A percentile compares a stretch with the other conserved stretches of the same genome.
Conservation (phyloP, 1,139 yeast species). For the Hemisphaericaspora subhashii region DNA sequence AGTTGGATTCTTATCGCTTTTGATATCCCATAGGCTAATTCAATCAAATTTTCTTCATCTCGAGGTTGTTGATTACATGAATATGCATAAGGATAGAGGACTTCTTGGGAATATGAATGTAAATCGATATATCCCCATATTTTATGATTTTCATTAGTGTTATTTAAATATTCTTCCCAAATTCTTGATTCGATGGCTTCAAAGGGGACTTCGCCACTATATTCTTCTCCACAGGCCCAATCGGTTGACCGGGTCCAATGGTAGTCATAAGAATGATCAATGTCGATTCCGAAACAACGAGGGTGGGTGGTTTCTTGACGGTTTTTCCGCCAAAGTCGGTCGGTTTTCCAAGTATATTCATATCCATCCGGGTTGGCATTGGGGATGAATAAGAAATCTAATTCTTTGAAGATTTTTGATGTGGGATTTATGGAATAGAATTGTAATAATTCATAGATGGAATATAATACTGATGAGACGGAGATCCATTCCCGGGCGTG, state of each 20-base stretch:
- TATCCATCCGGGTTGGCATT: conserved; percentile 92
- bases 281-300: conserved; percentile 77
- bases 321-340: conserved; percentile 87
- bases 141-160: conserved; percentile 56
- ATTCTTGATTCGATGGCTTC: conserved; percentile 73
- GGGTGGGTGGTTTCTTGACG: conserved; percentile 72
- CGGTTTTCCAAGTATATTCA: conserved; percentile 74
- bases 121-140: conserved; percentile 78
- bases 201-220: conserved; percentile 73
- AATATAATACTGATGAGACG: conserved; percentile 65
- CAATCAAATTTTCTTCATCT: conserved; percentile 77
- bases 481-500: conserved; percentile 94
- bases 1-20: conserved; percentile 65
- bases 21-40: conserved; percentile 76
- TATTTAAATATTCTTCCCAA: conserved; percentile 64
- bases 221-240: conserved; percentile 80
- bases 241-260: conserved; percentile 69
- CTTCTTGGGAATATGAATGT: conserved; percentile 83
- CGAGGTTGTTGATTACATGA: conserved; percentile 73
- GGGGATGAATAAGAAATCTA: conserved; percentile 79
- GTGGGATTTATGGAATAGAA: conserved; percentile 46
- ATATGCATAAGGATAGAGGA: conserved; percentile 79
- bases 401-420: conserved; percentile 33
- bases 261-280: conserved; percentile 80
- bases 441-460: conserved; percentile 55